Evolutionary conservation across 257 asterid genomes (phyloP), one percentile per base, ranked within the genome.

Genomic region (Primulina huaijiensis): DNA sequence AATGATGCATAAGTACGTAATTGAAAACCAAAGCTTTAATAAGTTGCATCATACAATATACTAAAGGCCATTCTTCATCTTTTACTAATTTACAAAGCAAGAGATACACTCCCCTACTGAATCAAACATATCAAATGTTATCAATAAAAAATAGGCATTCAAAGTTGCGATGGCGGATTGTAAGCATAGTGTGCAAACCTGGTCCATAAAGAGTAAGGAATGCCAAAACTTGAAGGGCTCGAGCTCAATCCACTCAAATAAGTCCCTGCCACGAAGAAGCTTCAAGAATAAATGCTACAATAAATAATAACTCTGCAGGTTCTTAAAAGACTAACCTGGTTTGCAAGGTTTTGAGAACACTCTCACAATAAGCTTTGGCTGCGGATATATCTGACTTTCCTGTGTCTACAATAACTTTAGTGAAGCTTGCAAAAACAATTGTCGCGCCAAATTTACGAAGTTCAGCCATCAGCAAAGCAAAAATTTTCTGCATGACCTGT

Each of bases 171-270:
- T 11, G 53, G 53, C 3, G 53, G 40, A 55, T 25, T 0, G 20
- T 56, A 58, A 72, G 62, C 63, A 72, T 25, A 38, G 16, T 62
- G 43, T 50, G 80, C 88, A 71, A 72, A 93, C 99, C 97, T 90
- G 97, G 77, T 93, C 99, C 99, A 93, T 93, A 76, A 93, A 90
- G 75, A 93, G 92, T 65, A 90, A 77, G 74, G 97, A 90, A 80
- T 93, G 94, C 97, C 97, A 93, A 73, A 83, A 93, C 87, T 90
- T 95, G 78, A 75, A 67, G 34, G 96, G 97, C 83, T 93, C 99
- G 60, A 93, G 88, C 82, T 89, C 99, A 68, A 93, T 78, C 99
- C 96, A 93, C 84, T 91, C 96, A 71, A 93, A 93, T 61, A 93
- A 81, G 75, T 93, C 99, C 82, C 99, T 93, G 86, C 53, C 21